A percentile compares a stretch with the other conserved stretches of the same genome.
Evolutionary conservation across 148 eudicot genomes (phyloP).

Genomic region (Rhododendron mucronatum): DNA sequence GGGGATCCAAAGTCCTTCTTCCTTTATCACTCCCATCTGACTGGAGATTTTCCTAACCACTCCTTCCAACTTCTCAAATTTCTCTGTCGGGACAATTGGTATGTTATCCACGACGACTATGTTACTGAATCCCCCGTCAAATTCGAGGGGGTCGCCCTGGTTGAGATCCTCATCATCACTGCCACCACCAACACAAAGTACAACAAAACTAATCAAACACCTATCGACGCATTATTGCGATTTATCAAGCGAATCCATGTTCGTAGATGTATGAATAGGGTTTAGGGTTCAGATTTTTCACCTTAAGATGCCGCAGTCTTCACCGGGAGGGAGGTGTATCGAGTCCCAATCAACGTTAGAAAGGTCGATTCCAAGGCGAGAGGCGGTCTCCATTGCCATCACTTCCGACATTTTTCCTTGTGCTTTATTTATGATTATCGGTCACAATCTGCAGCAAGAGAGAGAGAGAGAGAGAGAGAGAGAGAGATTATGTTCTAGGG

Average conservation of each 20-base stretch:
- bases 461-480: neutral
- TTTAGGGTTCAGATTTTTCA: neutral
- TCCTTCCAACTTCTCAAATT: conserved; percentile 73
- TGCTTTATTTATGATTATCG: neutral
- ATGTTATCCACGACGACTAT: conserved; percentile 76
- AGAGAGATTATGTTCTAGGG: neutral
- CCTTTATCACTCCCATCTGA: conserved; percentile 74
- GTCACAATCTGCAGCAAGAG: neutral
- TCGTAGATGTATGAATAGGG: neutral
- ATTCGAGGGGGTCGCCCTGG: conserved; percentile 52
- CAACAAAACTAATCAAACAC: neutral
- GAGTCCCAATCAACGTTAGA: conserved; percentile 37
- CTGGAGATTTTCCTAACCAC: conserved; percentile 71
- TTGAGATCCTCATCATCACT: conserved; percentile 63
- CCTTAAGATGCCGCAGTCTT: conserved; percentile 64
- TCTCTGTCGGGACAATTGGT: conserved; percentile 72
- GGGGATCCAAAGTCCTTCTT: conserved; percentile 85
- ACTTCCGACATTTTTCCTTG: conserved; percentile 28
- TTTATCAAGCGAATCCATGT: neutral
- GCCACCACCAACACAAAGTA: neutral
- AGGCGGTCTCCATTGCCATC: conserved; percentile 35
- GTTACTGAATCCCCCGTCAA: conserved; percentile 60
- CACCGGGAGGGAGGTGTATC: conserved; percentile 51
- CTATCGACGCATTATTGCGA: neutral
- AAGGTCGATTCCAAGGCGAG: conserved; percentile 42